phyloP scores from a whole-genome alignment of 768 basidiomycete genomes.

The Suillus spraguei region DNA sequence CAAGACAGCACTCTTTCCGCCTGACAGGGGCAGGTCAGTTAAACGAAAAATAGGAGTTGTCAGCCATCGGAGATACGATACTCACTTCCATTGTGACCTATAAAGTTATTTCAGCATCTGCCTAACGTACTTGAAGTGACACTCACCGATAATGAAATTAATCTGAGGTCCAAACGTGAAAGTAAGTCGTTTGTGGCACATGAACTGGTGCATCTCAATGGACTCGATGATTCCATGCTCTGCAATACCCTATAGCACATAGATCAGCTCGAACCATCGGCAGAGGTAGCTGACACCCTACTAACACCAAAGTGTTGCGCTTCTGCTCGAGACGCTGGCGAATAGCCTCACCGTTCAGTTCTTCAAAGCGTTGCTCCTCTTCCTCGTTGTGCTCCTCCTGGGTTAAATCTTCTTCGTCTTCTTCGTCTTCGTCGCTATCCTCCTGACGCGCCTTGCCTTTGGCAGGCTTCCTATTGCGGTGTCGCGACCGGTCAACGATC shows the following conservation, averaged over 20 bases:
- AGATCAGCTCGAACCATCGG: slow-evolving; percentile 4
- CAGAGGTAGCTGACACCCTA: slow-evolving; percentile 45
- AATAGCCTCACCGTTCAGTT: slow-evolving; percentile 57
- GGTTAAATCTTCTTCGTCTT: slow-evolving; percentile 36
- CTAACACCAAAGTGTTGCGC: slow-evolving; percentile 41
- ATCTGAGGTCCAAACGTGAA: slow-evolving; percentile 92
- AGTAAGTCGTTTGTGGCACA: slow-evolving; percentile 88
- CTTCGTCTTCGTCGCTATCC: slow-evolving; percentile 33
- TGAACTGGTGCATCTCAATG: slow-evolving; percentile 90
- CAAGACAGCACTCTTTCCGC: slow-evolving; percentile 93
- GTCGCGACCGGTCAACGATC: slow-evolving; percentile 18
- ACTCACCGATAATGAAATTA: slow-evolving; percentile 92
- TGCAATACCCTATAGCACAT: slow-evolving; percentile 61
- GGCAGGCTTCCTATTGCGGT: slow-evolving; percentile 33
- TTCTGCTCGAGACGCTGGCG: slow-evolving; percentile 53
- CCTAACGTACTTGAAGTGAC: neutral
- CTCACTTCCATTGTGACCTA: slow-evolving; percentile 93
- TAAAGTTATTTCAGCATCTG: slow-evolving; percentile 10
- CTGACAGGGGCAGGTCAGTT: slow-evolving; percentile 41
- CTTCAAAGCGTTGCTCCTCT: slow-evolving; percentile 69
- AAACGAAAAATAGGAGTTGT: neutral
- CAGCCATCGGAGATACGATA: slow-evolving; percentile 19
- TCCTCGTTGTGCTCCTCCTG: slow-evolving; percentile 46
- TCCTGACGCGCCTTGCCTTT: slow-evolving; percentile 32
- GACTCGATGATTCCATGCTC: slow-evolving; percentile 87